These are phyloP conservation scores for Pythium rhizo-oryzae DNA, from an alignment of 352 stramenopile species.

Conservation along the genomic window DNA sequence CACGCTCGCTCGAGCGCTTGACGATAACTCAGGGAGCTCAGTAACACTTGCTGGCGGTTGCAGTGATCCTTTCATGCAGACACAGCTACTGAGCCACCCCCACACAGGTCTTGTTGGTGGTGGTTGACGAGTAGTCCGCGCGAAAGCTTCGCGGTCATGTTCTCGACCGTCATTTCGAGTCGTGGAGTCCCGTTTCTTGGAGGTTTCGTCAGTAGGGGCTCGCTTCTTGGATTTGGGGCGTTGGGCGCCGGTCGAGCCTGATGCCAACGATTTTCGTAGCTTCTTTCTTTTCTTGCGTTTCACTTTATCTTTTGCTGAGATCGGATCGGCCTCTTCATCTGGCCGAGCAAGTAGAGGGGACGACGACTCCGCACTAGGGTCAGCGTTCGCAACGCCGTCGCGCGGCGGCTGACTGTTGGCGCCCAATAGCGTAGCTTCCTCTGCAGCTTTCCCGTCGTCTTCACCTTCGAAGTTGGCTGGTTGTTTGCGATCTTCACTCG, in stretches of 20 bases:
- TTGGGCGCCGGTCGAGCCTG: too few species aligned
- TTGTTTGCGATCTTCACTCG: neutral
- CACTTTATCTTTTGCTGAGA: neutral
- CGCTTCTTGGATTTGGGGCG: neutral
- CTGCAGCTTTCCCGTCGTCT: neutral
- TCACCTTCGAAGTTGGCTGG: neutral
- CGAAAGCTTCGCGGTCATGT: neutral
- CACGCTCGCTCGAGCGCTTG: neutral
- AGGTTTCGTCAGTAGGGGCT: neutral
- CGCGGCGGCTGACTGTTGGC: neutral
- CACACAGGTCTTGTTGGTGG: neutral
- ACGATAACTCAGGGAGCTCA: slow-evolving; percentile 9
- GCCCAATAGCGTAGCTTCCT: slow-evolving; percentile 6
- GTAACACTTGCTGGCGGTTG: neutral
- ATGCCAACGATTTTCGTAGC: neutral
- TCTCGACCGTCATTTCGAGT: neutral
- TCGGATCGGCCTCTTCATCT: slow-evolving; percentile 2
- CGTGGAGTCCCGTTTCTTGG: neutral
- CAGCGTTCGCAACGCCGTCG: slow-evolving; percentile 27
- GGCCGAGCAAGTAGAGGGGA: slow-evolving; percentile 39
- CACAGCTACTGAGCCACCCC: slow-evolving; percentile 2
- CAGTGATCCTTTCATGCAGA: slow-evolving; percentile 18
- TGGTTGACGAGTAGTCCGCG: too few species aligned
- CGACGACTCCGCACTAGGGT: slow-evolving; percentile 35
- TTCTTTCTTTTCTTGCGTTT: slow-evolving; percentile 15